These are phyloP conservation scores for Globisporangium nagaii DNA, from an alignment of 352 stramenopile species.

Conservation along the genomic window DNA sequence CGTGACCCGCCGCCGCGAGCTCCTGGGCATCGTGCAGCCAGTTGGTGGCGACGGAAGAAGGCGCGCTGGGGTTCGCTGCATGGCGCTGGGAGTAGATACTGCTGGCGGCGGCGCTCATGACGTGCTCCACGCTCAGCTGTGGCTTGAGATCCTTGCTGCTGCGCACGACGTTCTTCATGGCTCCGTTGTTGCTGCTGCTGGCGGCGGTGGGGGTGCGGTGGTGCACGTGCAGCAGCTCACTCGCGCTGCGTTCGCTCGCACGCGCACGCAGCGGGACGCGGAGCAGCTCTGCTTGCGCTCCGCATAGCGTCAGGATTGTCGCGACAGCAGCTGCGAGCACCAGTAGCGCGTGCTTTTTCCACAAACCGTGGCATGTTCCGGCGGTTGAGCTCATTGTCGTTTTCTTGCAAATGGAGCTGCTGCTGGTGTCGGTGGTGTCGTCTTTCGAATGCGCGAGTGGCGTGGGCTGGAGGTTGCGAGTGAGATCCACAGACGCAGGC, in stretches of 20 bases:
- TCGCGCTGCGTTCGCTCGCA: constrained; percentile 18
- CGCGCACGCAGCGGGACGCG: constrained; percentile 34
- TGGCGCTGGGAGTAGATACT: too few relatives aligned
- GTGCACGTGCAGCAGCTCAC: constrained; percentile 35
- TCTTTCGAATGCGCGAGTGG: too few relatives aligned
- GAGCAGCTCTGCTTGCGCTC: constrained; percentile 9
- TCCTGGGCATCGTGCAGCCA: constrained; percentile 24
- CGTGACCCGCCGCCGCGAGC: constrained; percentile 27
- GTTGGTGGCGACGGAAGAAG: neutral
- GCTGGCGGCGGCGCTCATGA: neutral
- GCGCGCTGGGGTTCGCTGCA: too few relatives aligned
- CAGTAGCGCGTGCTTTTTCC: neutral
- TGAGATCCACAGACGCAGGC: neutral
- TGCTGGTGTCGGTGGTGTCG: neutral
- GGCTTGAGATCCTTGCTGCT: neutral
- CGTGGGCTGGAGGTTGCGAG: neutral
- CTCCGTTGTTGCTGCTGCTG: neutral
- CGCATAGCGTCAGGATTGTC: neutral
- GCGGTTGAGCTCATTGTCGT: neutral
- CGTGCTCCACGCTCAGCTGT: constrained; percentile 1
- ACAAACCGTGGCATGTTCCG: neutral
- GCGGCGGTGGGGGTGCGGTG: too few relatives aligned
- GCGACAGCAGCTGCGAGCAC: neutral
- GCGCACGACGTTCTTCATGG: neutral
- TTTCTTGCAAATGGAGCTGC: neutral